phyloP scores from a whole-genome alignment of 1,284 basidiomycete species.

The Cutaneotrichosporon sp. region DNA sequence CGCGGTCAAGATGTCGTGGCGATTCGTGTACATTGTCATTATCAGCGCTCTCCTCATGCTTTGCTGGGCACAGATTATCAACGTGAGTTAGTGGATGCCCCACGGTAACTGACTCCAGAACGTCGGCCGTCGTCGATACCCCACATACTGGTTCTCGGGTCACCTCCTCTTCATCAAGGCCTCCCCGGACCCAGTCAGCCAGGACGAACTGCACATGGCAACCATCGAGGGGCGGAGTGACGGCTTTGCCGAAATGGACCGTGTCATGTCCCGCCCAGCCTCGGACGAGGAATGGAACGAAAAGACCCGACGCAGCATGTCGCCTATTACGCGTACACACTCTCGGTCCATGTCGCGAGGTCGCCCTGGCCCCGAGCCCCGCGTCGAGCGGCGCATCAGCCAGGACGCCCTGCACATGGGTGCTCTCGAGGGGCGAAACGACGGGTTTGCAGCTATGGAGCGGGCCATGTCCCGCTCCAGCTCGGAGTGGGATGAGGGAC shows the following conservation, averaged over 20 bases:
- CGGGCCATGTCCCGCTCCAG: not conserved
- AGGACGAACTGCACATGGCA: conserved; percentile 6
- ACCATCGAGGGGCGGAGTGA: conserved; percentile 12
- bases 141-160: conserved; percentile 53
- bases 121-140: conserved; percentile 56
- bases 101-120: conserved; percentile 37
- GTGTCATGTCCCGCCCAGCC: not conserved
- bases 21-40: conserved; percentile 58
- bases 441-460: conserved; percentile 5
- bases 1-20: conserved; percentile 57
- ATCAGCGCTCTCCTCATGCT: conserved; percentile 56
- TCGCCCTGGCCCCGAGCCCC: no score
- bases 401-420: conserved; percentile 2
- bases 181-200: not conserved
- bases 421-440: conserved; percentile 11
- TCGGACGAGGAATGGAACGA: not conserved
- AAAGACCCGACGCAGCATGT: not conserved
- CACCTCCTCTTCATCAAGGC: conserved; percentile 8
- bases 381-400: not conserved
- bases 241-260: conserved; percentile 5
- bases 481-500: no score
- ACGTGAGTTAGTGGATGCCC: conserved; percentile 28
- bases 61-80: conserved; percentile 55
- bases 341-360: no score
- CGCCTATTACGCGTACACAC: not conserved